Evolutionary conservation across 139 green algal genomes (phyloP), one percentile per base, ranked within the genome.

Genomic region (Chlamydomonas eustigma): DNA sequence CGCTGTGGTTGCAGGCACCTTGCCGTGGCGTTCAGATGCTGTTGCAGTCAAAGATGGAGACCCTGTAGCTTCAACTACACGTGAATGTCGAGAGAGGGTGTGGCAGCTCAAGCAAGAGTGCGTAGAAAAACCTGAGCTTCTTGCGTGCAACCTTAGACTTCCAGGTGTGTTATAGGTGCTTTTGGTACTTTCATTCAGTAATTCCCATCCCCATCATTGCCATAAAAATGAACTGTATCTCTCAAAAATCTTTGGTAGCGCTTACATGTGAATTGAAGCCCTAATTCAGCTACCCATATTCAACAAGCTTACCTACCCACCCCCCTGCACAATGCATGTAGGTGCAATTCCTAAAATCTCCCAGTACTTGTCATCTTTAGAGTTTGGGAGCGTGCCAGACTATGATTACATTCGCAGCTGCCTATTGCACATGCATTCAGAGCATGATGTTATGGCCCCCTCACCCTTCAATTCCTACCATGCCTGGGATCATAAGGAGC

Each of bases 11-110:
- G 51, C 77, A 83, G 81, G 81, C 67, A 73, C 66, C 2, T 70
- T 86, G 58, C 81, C 77, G 3, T 86, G 81, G 81, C 74, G 80
- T 0, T 75, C 76, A 39, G 74, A 77, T 5, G 67, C 67, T 8
- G 67, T 51, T 24, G 75, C 65, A 39, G 6, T 2, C 1, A 71
- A 28, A 22, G 51, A 37, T 80, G 73, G 38, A 30, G 77, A 34
- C 73, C 38, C 32, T 28, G 67, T 51, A 24, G 76, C 65, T 39
- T 2, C 4, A 1, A 71, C 30, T 25, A 39, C 50, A 25, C 37
- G 50, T 51, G 33, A 33, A 28, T 22, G 4, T 28, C 8, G 52
- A 6, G 52, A 68, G 12, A 25, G 52, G 6, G 52, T 68, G 52
- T 31, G 22, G 12, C 52, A 68, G 6, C 52, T 51, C 33, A 76